A percentile compares a stretch with the other conserved stretches of the same genome.
These are phyloP conservation scores for Oldenlandia corymbosa DNA, from an alignment of 257 asterid genomes.

Conservation along the genomic window DNA sequence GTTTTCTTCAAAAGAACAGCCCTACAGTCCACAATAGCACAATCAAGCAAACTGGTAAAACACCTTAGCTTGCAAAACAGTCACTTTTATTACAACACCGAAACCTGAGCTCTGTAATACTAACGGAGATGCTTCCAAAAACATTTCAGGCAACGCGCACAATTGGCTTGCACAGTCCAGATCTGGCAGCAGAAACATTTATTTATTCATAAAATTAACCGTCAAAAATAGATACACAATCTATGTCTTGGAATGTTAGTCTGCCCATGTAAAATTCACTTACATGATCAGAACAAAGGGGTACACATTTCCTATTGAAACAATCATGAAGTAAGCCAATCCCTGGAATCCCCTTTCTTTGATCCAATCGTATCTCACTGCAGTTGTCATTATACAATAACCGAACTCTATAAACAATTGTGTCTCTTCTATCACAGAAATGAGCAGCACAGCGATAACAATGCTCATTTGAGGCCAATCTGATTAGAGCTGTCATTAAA, in stretches of 20 bases:
- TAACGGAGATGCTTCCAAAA: too few species aligned
- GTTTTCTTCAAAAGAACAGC: too few species aligned
- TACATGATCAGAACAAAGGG: constrained; percentile 56
- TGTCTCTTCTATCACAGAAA: constrained; percentile 54
- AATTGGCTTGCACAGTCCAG: too few species aligned
- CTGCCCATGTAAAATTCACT: constrained; percentile 78
- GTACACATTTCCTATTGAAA: constrained; percentile 61
- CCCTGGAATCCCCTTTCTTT: constrained; percentile 32
- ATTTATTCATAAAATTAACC: constrained; percentile 25
- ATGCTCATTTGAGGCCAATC: constrained; percentile 70
- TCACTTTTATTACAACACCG: too few species aligned
- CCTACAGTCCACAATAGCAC: too few species aligned
- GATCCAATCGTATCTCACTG: constrained; percentile 22
- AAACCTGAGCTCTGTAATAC: too few species aligned
- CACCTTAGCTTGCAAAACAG: too few species aligned
- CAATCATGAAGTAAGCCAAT: constrained; percentile 57
- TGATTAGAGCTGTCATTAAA: constrained; percentile 48
- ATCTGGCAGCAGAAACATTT: too few species aligned
- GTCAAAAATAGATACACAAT: constrained; percentile 46
- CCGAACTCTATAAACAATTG: constrained; percentile 50
- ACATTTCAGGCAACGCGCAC: too few species aligned
- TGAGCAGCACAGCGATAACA: constrained; percentile 55
- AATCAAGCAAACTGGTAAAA: too few species aligned
- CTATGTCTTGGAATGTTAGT: constrained; percentile 67
- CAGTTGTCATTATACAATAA: constrained; percentile 46